Evolutionary conservation across 2,329 filamentous ascomycete genomes (phyloP).

Genomic region (Stenocarpella maydis): DNA sequence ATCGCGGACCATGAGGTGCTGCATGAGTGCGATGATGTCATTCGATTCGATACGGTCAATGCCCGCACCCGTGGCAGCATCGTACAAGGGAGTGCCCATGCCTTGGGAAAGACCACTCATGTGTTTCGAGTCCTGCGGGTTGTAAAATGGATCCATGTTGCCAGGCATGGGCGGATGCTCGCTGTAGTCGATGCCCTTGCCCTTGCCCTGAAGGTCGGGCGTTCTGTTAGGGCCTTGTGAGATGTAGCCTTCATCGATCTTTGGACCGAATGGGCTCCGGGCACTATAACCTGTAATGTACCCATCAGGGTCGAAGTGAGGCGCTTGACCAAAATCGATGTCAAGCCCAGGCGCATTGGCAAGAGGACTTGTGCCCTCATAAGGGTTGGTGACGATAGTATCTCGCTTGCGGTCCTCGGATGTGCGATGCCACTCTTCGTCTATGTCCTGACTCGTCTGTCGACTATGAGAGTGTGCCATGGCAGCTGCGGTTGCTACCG

Average conservation of each 20-base stretch:
- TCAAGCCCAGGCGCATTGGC: constrained; percentile 59
- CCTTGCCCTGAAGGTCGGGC: constrained; percentile 61
- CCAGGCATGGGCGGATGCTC: constrained; percentile 58
- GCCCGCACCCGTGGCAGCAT: constrained; percentile 84
- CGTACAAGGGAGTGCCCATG: constrained; percentile 88
- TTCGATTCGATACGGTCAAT: constrained; percentile 94
- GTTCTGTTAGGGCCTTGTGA: constrained; percentile 72
- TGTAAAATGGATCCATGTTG: constrained; percentile 73
- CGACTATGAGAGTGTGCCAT: constrained; percentile 58
- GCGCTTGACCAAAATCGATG: constrained; percentile 38
- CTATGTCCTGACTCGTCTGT: constrained; percentile 64
- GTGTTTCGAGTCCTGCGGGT: constrained; percentile 68
- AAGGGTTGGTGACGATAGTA: constrained; percentile 72
- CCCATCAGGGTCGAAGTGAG: constrained; percentile 44
- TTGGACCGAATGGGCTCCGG: constrained; percentile 66
- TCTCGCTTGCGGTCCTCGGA: constrained; percentile 71
- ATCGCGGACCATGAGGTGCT: constrained; percentile 96
- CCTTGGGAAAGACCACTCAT: constrained; percentile 92
- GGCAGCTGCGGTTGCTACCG: constrained; percentile 59
- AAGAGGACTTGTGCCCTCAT: constrained; percentile 70
- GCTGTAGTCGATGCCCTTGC: constrained; percentile 64
- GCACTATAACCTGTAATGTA: constrained; percentile 59
- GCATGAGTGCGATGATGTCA: constrained; percentile 97
- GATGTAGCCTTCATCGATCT: constrained; percentile 88
- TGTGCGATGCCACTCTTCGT: constrained; percentile 71